A percentile compares a stretch with the other conserved stretches of the same genome.
Conservation (phyloP, 805 yeast genomes). For the Starmera amethionina region DNA sequence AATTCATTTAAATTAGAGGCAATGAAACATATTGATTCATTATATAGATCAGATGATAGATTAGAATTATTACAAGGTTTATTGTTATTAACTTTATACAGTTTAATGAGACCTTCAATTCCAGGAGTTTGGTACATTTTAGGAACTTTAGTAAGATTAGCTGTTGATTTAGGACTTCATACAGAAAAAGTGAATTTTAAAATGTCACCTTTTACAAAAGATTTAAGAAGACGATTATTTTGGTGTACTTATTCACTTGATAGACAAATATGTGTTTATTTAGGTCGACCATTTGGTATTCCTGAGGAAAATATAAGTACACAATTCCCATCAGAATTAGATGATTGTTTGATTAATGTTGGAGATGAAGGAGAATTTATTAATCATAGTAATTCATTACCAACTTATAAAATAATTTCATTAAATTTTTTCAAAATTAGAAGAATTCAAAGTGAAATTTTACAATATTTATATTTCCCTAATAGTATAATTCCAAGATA, state of each 20-base stretch:
- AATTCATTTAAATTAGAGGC: constrained; percentile 68
- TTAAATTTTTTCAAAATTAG: constrained; percentile 61
- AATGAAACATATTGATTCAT: constrained; percentile 42
- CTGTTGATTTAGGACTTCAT: constrained; percentile 81
- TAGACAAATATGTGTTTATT: constrained; percentile 74
- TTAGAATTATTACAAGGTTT: constrained; percentile 69
- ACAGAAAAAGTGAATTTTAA: constrained; percentile 39
- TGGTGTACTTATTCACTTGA: constrained; percentile 89
- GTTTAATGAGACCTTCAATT: constrained; percentile 79
- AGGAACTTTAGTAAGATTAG: constrained; percentile 69
- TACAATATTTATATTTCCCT: constrained; percentile 57
- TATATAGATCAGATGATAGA: constrained; percentile 48
- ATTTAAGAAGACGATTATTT: constrained; percentile 65
- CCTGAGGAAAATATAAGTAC: constrained; percentile 73
- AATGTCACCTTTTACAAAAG: constrained; percentile 48
- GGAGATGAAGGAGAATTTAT: constrained; percentile 31
- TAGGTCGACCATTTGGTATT: constrained; percentile 83
- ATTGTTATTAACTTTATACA: constrained; percentile 55
- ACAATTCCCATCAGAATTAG: constrained; percentile 62
- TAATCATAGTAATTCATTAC: constrained; percentile 25
- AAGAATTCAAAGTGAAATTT: constrained; percentile 68
- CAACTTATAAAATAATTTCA: constrained; percentile 63
- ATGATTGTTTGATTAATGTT: constrained; percentile 52
- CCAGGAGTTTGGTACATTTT: constrained; percentile 92
- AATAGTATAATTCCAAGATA: constrained; percentile 60